Percentiles rank a stretch among this genome's conserved stretches.
Evolutionary conservation across 1,284 basidiomycete species (phyloP).

Genomic region (Porodaedalea pini): DNA sequence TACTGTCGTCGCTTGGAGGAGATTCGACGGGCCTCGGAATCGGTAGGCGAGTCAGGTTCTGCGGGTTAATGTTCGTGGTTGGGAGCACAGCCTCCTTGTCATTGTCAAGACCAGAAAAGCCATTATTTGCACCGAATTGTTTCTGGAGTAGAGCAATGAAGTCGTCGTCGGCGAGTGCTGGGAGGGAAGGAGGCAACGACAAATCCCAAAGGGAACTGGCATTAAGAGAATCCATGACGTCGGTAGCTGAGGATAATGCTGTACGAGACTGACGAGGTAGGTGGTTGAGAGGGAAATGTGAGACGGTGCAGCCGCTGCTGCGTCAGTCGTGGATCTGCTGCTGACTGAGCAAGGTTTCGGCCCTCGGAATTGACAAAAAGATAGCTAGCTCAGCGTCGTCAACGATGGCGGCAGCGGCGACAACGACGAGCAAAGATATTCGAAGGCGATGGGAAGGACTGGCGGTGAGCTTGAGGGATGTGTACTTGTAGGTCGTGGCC

Average conservation of each 20-base stretch:
- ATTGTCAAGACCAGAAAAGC: conserved; percentile 26
- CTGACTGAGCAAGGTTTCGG: conserved; percentile 18
- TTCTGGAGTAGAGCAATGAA: conserved; percentile 74
- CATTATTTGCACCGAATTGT: conserved; percentile 46
- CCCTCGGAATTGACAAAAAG: too few species aligned
- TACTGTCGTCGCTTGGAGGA: conserved; percentile 49
- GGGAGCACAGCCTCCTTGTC: conserved; percentile 26
- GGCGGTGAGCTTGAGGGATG: too few species aligned
- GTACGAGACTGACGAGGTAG: conserved; percentile 24
- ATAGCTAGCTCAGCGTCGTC: too few species aligned
- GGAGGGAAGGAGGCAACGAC: conserved; percentile 52
- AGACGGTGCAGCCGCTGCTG: neutral
- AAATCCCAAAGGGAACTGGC: conserved; percentile 63
- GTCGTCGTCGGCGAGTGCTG: conserved; percentile 69
- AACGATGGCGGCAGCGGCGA: too few species aligned
- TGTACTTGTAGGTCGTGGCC: too few species aligned
- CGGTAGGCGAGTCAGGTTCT: conserved; percentile 44
- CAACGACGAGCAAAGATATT: too few species aligned
- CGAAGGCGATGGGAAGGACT: too few species aligned
- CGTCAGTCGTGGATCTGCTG: conserved; percentile 1
- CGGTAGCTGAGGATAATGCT: conserved; percentile 2
- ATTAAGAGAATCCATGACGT: conserved; percentile 35
- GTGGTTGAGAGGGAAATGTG: neutral
- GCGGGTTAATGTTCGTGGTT: conserved; percentile 51
- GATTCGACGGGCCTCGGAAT: conserved; percentile 36